Base-by-base conservation (phyloP, 345 rosid species). In the Nephelium lappaceum region DNA sequence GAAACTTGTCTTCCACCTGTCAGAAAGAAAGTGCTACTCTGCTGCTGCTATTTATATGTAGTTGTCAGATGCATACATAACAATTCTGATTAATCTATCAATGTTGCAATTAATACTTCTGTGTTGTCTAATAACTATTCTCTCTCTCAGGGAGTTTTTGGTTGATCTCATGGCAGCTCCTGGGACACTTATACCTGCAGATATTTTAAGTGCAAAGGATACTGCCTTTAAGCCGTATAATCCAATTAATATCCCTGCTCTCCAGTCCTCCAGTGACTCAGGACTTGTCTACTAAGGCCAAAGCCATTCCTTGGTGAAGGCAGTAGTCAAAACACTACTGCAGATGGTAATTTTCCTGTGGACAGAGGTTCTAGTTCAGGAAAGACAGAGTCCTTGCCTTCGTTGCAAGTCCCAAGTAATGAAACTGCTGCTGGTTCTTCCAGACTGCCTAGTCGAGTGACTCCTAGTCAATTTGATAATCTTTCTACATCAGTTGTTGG, bases 101-200 rank as follows among this genome's bases (percentile, higher is more conserved):
- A 19, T 75, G 61, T 65, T 64, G 12, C 27, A 19, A 5, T 51
- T 68, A 24, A 21, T 74, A 23, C 5, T 41, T 77, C 58, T 68
- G 43, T 77, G 47, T 27, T 25, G 18, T 79, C 69, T 86, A 80
- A 89, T 79, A 21, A 47, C 24, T 78, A 49, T 77, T 51, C 77
- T 78, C 80, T 79, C 65, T 84, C 88, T 77, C 92, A 97, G 99
- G 88, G 99, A 97, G 87, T 93, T 88, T n/a, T 89, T 97, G 91
- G 97, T 97, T 78, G 99, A 97, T 90, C 98, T 97, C 83, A 97
- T 97, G 99, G 97, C 98, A 78, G 99, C 93, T 84, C 97, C 99
- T 42, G 99, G 99, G 83, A 94, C 98, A 27, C 96, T 97, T 80
- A 91, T 97, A 85, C 99, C 99, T 67, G 96, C 97, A 86, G 99